Percentiles rank a stretch among this genome's conserved stretches.
phyloP scores from a whole-genome alignment of 2,329 filamentous ascomycete genomes.

The Xylaria hypoxylon region DNA sequence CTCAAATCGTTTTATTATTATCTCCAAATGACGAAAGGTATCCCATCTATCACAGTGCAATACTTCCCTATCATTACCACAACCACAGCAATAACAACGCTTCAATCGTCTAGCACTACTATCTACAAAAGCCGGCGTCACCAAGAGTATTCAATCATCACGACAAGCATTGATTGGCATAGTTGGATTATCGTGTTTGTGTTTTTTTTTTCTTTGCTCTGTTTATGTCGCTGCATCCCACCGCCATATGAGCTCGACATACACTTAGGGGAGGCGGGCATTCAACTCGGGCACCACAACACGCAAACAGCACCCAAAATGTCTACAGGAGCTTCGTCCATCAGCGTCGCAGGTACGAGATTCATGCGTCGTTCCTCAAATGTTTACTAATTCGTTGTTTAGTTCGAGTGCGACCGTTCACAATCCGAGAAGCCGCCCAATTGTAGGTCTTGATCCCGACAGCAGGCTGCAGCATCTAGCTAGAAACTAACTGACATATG shows the following conservation, averaged over 20 bases:
- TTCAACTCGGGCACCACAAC: slow-evolving; percentile 18
- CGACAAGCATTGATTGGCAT: slow-evolving; percentile 9
- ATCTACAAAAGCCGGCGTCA: background rate
- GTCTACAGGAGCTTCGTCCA: slow-evolving; percentile 65
- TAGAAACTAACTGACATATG: slow-evolving; percentile 38
- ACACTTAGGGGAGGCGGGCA: slow-evolving; percentile 26
- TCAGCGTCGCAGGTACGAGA: slow-evolving; percentile 66
- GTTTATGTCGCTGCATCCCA: slow-evolving; percentile 42
- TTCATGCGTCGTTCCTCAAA: slow-evolving; percentile 45
- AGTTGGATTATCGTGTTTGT: background rate
- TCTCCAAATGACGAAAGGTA: slow-evolving; percentile 27
- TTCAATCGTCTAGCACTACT: slow-evolving; percentile 17
- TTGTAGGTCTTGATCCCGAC: slow-evolving; percentile 63
- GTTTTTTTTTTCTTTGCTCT: slow-evolving; percentile 21
- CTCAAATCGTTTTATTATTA: slow-evolving; percentile 14
- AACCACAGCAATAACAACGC: background rate
- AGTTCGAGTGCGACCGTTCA: slow-evolving; percentile 79
- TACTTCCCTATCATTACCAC: slow-evolving; percentile 20
- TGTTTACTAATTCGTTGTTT: slow-evolving; percentile 23
- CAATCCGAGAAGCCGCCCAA: slow-evolving; percentile 94
- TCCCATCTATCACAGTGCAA: slow-evolving; percentile 3
- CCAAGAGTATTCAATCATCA: background rate
- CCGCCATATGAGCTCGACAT: slow-evolving; percentile 20
- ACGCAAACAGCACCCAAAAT: slow-evolving; percentile 44
- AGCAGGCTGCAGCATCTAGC: background rate